Base-by-base conservation (phyloP, 192 early-diverging fungal genomes). In the Coemansia sp. region DNA sequence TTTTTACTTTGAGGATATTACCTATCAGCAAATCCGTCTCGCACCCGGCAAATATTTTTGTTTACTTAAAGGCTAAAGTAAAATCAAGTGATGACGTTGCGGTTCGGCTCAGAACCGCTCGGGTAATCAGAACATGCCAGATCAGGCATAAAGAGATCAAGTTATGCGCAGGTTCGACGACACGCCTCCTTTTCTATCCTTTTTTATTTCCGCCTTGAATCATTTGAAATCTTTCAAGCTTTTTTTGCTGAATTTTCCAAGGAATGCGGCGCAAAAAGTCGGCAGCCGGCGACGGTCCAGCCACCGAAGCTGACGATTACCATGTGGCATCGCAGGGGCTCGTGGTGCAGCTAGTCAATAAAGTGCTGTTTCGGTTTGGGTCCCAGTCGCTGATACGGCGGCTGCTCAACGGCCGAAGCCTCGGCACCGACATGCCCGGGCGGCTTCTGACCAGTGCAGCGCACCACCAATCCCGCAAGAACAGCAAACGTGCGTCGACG, bases 331-430 rank as follows among this genome's bases (percentile, higher is more conserved):
- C 67, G 12, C 68, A 70, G n/a, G 67, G 67, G 18, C 48, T 67
- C 22, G 30, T 77, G 5, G 63, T 61, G 3, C 56, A 64, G 10
- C 29, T 77, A 8, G 58, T 77, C 33, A 70, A 66, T 56, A 62
- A 60, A 40, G 54, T 77, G 6, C 27, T 77, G 32, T 60, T 63
- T 23, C 73, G 73, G 1, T 51, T 59, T 16, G 66, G 73, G 4
- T 48, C 58, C 1, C 48, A 65, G 33, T 48, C 66, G 16, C 30
- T 69, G 9, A 35, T 69, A 11, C 54, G 46, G 21, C 58, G 73
- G 11, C 14, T 75, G 19, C 16, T 75, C 12, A 28, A 63, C 43
- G 48, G 31, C 50, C 18, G 38, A 8, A 45, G 55, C 1, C 47
- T 60, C 0, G 24, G 57, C 11, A 44, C 18, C 47, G 50, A 32